These are phyloP conservation scores for Colletotrichum cereale DNA, from an alignment of 2,329 filamentous ascomycete species.

Conservation along the genomic window DNA sequence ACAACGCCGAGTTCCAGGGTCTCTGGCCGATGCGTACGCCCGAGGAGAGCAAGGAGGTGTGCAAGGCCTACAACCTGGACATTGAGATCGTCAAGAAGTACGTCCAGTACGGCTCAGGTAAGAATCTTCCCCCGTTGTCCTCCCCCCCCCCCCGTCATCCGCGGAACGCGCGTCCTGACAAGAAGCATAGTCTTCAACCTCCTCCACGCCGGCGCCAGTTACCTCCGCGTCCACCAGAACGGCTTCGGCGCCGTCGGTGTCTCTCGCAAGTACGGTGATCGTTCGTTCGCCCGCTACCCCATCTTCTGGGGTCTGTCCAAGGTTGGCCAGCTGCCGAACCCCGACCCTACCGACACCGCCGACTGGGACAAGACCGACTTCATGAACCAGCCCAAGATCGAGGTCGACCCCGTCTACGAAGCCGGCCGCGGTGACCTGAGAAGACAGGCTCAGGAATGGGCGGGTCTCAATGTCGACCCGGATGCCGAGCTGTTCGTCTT, in stretches of 20 bases:
- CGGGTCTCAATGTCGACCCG: constrained; percentile 70
- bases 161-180: not conserved
- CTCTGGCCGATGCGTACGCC: constrained; percentile 75
- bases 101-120: constrained; percentile 72
- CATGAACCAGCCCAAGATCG: constrained; percentile 59
- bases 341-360: constrained; percentile 74
- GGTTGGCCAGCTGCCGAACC: constrained; percentile 74
- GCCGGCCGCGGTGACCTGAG: constrained; percentile 64
- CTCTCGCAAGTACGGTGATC: constrained; percentile 76
- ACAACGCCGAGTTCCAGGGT: constrained; percentile 78
- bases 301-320: constrained; percentile 77
- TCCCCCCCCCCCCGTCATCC: not conserved
- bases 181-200: constrained; percentile 72
- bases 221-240: constrained; percentile 74
- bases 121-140: not conserved
- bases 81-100: constrained; percentile 69
- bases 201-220: constrained; percentile 74
- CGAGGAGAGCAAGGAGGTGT: constrained; percentile 72
- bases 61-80: constrained; percentile 72
- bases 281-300: constrained; percentile 74
- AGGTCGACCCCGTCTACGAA: constrained; percentile 70
- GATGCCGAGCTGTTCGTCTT: constrained; percentile 76
- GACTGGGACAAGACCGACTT: constrained; percentile 67
- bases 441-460: constrained; percentile 76
- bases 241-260: constrained; percentile 78